Base-by-base conservation (phyloP, 2,329 filamentous ascomycete genomes). In the Tympanopsis confertula region DNA sequence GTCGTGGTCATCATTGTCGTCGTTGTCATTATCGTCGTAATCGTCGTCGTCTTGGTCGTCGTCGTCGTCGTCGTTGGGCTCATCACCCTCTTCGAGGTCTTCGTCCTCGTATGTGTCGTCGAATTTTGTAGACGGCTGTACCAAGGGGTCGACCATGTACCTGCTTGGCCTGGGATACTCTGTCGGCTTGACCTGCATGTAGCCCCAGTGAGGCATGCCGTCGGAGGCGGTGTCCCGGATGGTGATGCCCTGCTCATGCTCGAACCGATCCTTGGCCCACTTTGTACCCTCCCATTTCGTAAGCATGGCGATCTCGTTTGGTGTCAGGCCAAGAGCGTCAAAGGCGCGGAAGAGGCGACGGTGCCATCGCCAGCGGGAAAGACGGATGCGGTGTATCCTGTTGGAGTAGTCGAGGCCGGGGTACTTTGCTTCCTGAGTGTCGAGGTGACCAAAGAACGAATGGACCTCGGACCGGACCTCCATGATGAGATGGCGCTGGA, bases 261-360 rank as follows among this genome's bases (percentile, higher is more conserved):
- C 83, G 52, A 78, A 89, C 39, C 82, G 74, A 52, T 87, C 81
- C 52, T 86, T 80, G 43, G 84, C 84, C 83, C 83, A 88, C 43
- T 79, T 77, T 7, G 83, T 88, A 40, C 83, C 83, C 61, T 88
- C 83, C 83, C 83, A 89, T 51, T 83, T 80, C 41, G 83, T 87
- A 52, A 88, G 65, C 36, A 67, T 65, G 38, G 74, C 68, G 47
- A 89, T 85, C 54, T 89, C 83, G 47, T 66, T 62, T 40, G 73
- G 62, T 5, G 83, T 89, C 28, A 88, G 65, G 32, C 68, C 69
- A 18, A 88, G 67, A 19, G 58, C 62, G 56, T 87, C 81, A 50
- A 89, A 86, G 19, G 82, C 81, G 29, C 77, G 73, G 56, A 89
- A 88, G 12, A 89, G 70, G 40, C 78, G 73, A 43, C 76, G 70